Base-by-base conservation (phyloP, 495 filamentous ascomycete species). In the Aspergillus cavernicola region DNA sequence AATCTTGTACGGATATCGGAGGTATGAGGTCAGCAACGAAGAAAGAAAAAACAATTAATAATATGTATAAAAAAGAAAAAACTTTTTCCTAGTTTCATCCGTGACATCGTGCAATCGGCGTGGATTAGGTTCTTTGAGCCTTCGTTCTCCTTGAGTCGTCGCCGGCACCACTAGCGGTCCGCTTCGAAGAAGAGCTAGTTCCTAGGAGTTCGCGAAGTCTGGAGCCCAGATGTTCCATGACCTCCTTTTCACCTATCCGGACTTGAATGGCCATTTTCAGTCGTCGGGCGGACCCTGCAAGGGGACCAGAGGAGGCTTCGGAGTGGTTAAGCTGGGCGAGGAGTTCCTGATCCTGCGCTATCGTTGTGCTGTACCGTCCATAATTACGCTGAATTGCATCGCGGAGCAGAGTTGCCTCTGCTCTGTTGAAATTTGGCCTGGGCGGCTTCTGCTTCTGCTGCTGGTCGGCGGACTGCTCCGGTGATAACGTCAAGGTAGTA, bases 191-290 rank as follows among this genome's bases (percentile, higher is more conserved):
- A 10, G 46, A 50, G 6, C 23, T 32, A n/a, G 35, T 53, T 15
- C 53, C 41, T 3, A 60, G 26, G 20, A 53, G 55, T 35, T 54
- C 53, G 20, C 65, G 56, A 19, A 81, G 64, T 57, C 70, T 64
- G 31, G 66, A 65, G 23, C 56, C 55, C 13, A 71, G 73, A 77
- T 62, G 72, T 71, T 71, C 75, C 64, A 65, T 83, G n/a, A 95
- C 72, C 49, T 78, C 71, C 63, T 95, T 95, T 68, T 96, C 92
- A 8, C 91, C 92, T 31, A 84, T 67, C 40, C 91, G 81, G 31
- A 96, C 87, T 55, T 87, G 73, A 3, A 89, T 59, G 0, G 91
- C 90, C 85, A 90, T 90, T 37, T 65, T 76, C 33, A 58, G 70
- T 43, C 86, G 71, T 5, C 69, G 65, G 12, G 56, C 15, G 6